Evolutionary conservation across 139 green algal species (phyloP).

Genomic region (Coccomyxa sp.): DNA sequence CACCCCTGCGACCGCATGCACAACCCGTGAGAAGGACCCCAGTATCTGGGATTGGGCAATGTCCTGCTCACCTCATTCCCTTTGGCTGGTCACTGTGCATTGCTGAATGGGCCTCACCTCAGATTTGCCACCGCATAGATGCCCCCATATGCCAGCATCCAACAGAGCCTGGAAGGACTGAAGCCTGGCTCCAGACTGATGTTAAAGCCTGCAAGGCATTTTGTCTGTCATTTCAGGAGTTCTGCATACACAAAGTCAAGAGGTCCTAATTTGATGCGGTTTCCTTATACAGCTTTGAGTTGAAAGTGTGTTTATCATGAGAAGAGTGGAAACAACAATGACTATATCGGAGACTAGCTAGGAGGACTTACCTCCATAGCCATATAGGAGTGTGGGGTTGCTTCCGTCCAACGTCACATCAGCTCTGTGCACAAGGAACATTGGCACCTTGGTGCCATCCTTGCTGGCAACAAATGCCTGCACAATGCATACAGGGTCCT

Average conservation of each 20-base stretch:
- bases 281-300: too few species aligned
- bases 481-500: neutral
- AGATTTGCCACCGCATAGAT: constrained; percentile 77
- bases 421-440: constrained; percentile 78
- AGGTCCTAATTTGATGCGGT: too few species aligned
- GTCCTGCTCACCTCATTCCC: too few species aligned
- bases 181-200: constrained; percentile 81
- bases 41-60: too few species aligned
- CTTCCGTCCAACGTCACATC: constrained; percentile 52
- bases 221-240: too few species aligned
- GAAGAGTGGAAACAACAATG: too few species aligned
- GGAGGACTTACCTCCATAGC: constrained; percentile 77
- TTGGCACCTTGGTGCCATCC: constrained; percentile 80
- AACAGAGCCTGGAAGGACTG: constrained; percentile 47
- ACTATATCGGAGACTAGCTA: too few species aligned
- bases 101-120: constrained; percentile 32
- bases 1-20: constrained; percentile 46
- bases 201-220: constrained; percentile 88
- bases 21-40: too few species aligned
- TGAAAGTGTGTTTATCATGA: too few species aligned
- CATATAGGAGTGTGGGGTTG: constrained; percentile 84
- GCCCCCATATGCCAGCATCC: constrained; percentile 57
- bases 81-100: neutral
- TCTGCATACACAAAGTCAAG: too few species aligned
- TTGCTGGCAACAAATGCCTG: constrained; percentile 78